A percentile compares a stretch with the other conserved stretches of the same genome.
These are phyloP conservation scores for Verbascum thapsus DNA, from an alignment of 257 asterid species.

Conservation along the genomic window DNA sequence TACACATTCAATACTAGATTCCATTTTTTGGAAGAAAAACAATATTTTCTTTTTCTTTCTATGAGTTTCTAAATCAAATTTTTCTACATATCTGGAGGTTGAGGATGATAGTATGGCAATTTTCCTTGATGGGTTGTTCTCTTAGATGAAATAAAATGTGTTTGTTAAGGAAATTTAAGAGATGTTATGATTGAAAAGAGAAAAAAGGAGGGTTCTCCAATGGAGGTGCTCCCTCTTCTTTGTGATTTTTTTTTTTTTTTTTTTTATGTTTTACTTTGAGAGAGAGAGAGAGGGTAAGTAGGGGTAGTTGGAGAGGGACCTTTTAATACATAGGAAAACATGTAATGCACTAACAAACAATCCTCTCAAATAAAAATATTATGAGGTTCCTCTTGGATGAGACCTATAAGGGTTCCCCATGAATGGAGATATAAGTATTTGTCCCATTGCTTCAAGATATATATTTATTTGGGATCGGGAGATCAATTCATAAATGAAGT, in stretches of 20 bases:
- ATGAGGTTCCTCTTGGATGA: slow-evolving; percentile 18
- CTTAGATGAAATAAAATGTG: background rate
- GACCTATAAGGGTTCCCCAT: background rate
- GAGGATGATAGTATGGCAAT: slow-evolving; percentile 20
- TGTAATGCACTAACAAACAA: too few species aligned
- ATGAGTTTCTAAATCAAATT: slow-evolving; percentile 31
- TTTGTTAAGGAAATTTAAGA: slow-evolving; percentile 19
- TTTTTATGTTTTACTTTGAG: background rate
- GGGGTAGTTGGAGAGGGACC: slow-evolving; percentile 19
- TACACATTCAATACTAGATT: slow-evolving; percentile 63
- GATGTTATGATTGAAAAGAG: slow-evolving; percentile 27
- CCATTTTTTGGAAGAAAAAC: slow-evolving; percentile 44
- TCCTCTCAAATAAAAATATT: background rate
- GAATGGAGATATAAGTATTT: background rate
- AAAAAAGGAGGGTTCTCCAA: slow-evolving; percentile 36
- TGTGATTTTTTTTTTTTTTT: background rate
- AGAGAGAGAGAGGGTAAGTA: slow-evolving; percentile 10
- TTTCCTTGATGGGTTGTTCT: slow-evolving; percentile 22
- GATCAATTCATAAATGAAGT: slow-evolving; percentile 40
- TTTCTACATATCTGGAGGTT: slow-evolving; percentile 31
- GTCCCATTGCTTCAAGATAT: background rate
- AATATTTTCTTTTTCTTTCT: slow-evolving; percentile 7
- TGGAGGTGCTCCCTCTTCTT: slow-evolving; percentile 34
- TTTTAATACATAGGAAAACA: too few species aligned
- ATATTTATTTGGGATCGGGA: slow-evolving; percentile 6